Conservation (phyloP, 208 protist genomes). For the Porcisia deanei region DNA sequence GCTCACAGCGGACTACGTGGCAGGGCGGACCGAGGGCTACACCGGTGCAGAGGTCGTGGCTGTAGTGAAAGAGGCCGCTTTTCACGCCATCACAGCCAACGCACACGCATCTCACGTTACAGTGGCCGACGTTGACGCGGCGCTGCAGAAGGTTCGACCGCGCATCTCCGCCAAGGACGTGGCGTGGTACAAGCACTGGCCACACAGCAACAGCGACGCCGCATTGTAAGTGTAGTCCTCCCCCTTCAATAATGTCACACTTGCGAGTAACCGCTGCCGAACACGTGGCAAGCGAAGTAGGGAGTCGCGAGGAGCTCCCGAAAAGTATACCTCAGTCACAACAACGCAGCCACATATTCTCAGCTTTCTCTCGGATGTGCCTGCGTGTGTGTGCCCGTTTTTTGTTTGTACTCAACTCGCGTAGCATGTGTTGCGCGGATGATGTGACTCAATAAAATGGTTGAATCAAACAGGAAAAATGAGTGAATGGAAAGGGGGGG, state of each 20-base stretch:
- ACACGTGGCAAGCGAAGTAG: background rate
- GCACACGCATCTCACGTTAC: slow-evolving; percentile 41
- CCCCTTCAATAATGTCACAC: background rate
- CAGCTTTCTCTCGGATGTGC: background rate
- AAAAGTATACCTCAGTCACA: background rate
- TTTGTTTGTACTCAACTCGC: background rate
- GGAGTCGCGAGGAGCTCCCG: background rate
- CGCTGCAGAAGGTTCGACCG: slow-evolving; percentile 58
- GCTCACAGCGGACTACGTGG: slow-evolving; percentile 60
- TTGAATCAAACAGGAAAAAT: background rate
- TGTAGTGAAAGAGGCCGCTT: slow-evolving; percentile 91
- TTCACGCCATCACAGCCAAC: slow-evolving; percentile 79
- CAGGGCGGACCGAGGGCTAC: slow-evolving; percentile 77
- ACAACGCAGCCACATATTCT: background rate
- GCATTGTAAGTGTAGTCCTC: background rate
- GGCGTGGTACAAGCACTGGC: slow-evolving; percentile 70
- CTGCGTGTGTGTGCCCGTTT: background rate
- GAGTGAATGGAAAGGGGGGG: background rate
- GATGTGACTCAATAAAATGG: background rate
- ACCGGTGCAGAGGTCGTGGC: slow-evolving; percentile 94
- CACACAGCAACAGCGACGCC: background rate
- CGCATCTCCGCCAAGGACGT: slow-evolving; percentile 51
- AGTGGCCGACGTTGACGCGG: slow-evolving; percentile 52
- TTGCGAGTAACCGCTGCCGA: background rate
- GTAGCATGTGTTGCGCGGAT: background rate